Evolutionary conservation across 2,329 filamentous ascomycete genomes (phyloP).

Genomic region (Trichoderma gracile): DNA sequence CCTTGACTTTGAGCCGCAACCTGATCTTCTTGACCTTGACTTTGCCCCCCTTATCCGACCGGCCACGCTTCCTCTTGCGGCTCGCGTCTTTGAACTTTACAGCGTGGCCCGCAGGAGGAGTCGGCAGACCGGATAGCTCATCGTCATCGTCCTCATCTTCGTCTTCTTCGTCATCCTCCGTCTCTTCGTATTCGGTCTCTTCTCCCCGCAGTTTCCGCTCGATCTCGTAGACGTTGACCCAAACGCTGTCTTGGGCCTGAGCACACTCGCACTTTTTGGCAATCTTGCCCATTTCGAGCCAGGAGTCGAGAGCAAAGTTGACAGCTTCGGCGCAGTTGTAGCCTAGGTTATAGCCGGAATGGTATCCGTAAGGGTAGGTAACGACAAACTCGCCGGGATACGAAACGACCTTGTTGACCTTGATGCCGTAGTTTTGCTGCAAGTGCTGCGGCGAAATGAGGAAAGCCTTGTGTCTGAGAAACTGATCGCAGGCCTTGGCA

Average conservation of each 20-base stretch:
- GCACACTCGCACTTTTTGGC: constrained; percentile 97
- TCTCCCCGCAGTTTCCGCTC: constrained; percentile 92
- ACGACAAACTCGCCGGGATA: constrained; percentile 98
- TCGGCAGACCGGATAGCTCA: constrained; percentile 68
- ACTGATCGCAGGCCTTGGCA: constrained; percentile 93
- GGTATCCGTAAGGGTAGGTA: constrained; percentile 97
- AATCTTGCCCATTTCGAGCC: constrained; percentile 92
- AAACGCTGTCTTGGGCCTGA: constrained; percentile 92
- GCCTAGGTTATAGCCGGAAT: constrained; percentile 95
- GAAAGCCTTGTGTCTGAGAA: constrained; percentile 96
- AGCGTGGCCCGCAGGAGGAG: constrained; percentile 73
- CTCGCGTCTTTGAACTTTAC: constrained; percentile 62
- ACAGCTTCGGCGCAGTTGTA: constrained; percentile 99
- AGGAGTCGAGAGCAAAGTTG: constrained; percentile 94
- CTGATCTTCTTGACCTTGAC: constrained; percentile 76
- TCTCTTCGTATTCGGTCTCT: constrained; percentile 79
- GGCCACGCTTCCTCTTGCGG: constrained; percentile 60
- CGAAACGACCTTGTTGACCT: constrained; percentile 92
- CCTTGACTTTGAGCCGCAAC: constrained; percentile 68
- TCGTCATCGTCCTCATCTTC: constrained; percentile 64
- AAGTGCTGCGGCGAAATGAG: constrained; percentile 89
- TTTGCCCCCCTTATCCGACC: constrained; percentile 43
- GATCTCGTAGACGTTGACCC: constrained; percentile 95
- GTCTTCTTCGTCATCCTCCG: constrained; percentile 66
- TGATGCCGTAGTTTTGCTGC: constrained; percentile 86